Evolutionary conservation across 352 stramenopile species (phyloP), one percentile per base, ranked within the genome.

Genomic region (Hyaloperonospora arabidopsidis): DNA sequence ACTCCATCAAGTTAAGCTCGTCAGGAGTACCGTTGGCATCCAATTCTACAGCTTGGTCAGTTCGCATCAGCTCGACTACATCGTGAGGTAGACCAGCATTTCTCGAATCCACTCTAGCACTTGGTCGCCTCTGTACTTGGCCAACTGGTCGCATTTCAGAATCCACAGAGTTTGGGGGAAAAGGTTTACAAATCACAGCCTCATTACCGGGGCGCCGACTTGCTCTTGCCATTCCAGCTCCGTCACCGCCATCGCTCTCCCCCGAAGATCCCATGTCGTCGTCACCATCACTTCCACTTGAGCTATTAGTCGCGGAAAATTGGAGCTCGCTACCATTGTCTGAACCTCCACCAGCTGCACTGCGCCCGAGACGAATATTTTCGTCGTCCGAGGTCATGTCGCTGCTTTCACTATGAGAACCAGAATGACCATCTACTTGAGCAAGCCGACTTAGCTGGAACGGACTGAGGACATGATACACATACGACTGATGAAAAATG

Each of bases 1-100:
- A 92, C 40, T 92, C 82, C 64, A 88, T 70, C 52, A 89, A 52
- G 25, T 92, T 89, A 4, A 92, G 59, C 39, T 89, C 71, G 34
- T 92, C 82, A 18, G 66, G 50, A 15, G 60, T 83, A 17, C 79
- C 82, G 32, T 76, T 55, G 12, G 67, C 60, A 32, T 76, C 59
- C 3, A 89, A 63, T 14, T 64, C 47, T 15, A 72, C 68, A 47
- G 70, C 60, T 50, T 70, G 56, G 49, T 92, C 82, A 0, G 77
- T 89, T 18, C 82, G 77, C 82, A 92, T 92, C 3, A 92, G 63
- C 45, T 89, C 76, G 39, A 84, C 67, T 15, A 92, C 65, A 47
- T 87, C 68, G 25, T 67, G 65, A 35, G 76, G 65, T 35, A 73
- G 57, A 34, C 61, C 61, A 49, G 43, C 54, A 15, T 64, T 70